Evolutionary conservation across 352 stramenopile species (phyloP).

Genomic region (Blastocystis hominis): DNA sequence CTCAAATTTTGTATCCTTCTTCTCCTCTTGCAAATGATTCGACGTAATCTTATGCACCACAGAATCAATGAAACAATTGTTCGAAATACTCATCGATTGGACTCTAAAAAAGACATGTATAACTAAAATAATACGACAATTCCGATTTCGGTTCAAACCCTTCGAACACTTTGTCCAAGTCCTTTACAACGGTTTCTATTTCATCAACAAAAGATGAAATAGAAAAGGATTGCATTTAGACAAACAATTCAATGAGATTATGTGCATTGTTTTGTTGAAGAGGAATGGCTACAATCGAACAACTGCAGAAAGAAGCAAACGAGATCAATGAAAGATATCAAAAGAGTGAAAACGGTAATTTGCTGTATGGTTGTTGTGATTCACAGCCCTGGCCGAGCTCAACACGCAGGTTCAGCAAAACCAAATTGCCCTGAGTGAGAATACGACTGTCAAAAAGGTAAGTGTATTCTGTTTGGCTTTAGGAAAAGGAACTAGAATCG

Average conservation of each 20-base stretch:
- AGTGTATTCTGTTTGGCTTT: neutral
- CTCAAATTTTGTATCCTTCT: neutral
- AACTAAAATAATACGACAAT: neutral
- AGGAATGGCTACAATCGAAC: conserved; percentile 19
- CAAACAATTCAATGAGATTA: neutral
- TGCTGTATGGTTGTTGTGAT: neutral
- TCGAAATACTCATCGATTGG: neutral
- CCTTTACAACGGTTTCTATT: neutral
- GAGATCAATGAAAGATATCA: conserved; percentile 26
- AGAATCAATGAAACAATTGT: neutral
- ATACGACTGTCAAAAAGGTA: conserved; percentile 59
- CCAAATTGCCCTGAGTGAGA: conserved; percentile 57
- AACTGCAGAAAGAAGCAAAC: conserved; percentile 36
- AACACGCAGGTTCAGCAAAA: conserved; percentile 35
- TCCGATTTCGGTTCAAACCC: neutral
- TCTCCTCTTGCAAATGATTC: neutral
- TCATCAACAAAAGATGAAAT: neutral
- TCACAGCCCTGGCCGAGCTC: neutral
- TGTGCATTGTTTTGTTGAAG: neutral
- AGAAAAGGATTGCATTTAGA: neutral
- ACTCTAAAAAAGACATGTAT: neutral
- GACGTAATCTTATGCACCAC: neutral
- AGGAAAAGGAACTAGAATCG: conserved; percentile 53
- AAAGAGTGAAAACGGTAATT: neutral
- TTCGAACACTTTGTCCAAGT: neutral